Evolutionary conservation across 306 rosid species (phyloP), one percentile per base, ranked within the genome.

Genomic region (Cicer judaicum): DNA sequence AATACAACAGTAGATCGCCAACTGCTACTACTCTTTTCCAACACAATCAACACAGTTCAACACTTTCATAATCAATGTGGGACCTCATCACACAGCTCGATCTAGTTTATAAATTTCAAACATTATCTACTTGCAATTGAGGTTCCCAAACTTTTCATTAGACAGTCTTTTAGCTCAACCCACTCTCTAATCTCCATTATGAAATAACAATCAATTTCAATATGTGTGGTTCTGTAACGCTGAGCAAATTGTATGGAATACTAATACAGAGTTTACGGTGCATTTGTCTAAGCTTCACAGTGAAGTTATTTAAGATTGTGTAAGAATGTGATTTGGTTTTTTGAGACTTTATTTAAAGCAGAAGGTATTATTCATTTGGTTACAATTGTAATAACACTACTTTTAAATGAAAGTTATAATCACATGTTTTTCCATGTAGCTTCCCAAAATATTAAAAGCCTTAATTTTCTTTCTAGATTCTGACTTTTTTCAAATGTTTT

Each of bases 341-440:
- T 54, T 18, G 6, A 54, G 24, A 54, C 29, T 16, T 54, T 54
- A 16, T 54, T 18, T 55, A 18, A 55, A 55, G 13, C 13, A 18
- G 29, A 55, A 55, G 12, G 61, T 55, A 55, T 19, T 18, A 55
- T 18, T 55, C 36, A 34, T 19, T 18, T 19, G n/a, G 61, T 55
- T 54, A 10, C 13, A 55, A 55, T 11, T 55, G 61, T 18, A 55
- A 19, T 55, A 55, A 21, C 38, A 55, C 36, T 55, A 8, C 61
- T 9, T 53, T 18, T 18, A 55, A 55, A 55, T 9, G n/a, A 55
- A 55, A 24, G 62, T 55, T 55, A 52, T 52, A 55, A 55, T 55
- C 62, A 1, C 38, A 19, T 9, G 8, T 55, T 56, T 52, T 52
- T 52, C 57, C n/a, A 9, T 9, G 62, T 10, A 11, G 39, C 10